Evolutionary conservation across 371 early-diverging fungal genomes (phyloP), one percentile per base, ranked within the genome.

Genomic region (Mucor ambiguus): DNA sequence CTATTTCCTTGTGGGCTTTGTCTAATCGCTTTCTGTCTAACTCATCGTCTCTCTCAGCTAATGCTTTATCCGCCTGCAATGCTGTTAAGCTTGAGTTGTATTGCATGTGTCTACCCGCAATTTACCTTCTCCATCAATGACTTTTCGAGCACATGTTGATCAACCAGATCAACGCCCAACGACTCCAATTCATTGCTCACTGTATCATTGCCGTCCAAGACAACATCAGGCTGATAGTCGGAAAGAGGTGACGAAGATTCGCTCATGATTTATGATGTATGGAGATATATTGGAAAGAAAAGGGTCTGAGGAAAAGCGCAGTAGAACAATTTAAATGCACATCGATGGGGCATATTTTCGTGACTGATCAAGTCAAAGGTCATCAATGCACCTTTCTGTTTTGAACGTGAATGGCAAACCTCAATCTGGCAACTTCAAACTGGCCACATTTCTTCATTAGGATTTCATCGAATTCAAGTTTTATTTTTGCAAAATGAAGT

Each of bases 71-170:
- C 7, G 84, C 89, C 87, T 89, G 12, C 37, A 35, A 35, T 12
- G 12, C 0, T 12, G 37, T 35, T 12, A 35, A 12, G 12, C 37
- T 35, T 12, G 12, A 12, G 37, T 1, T 3, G 2, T 7, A 12
- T 7, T 12, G 37, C 37, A 35, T 12, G 37, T 35, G 37, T 1
- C 7, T 12, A 2, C 1, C 2, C 2, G 37, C 12, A 10, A 7
- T 7, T 67, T 67, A 87, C 91, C 78, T 87, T 79, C 22, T 78
- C 82, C 63, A 90, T 89, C 43, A 93, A 84, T 22, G 86, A 72
- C 28, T 77, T 74, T 63, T 93, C 93, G 10, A 93, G 74, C 2
- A 69, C 75, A 20, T 70, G 71, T 70, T 92, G 92, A 70, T 91
- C 90, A 0, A 88, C 79, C 24, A 89, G 71, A 44, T 82, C 83